These are phyloP conservation scores for Amauroascus verrucosus DNA, from an alignment of 2,329 filamentous ascomycete genomes.

Conservation along the genomic window DNA sequence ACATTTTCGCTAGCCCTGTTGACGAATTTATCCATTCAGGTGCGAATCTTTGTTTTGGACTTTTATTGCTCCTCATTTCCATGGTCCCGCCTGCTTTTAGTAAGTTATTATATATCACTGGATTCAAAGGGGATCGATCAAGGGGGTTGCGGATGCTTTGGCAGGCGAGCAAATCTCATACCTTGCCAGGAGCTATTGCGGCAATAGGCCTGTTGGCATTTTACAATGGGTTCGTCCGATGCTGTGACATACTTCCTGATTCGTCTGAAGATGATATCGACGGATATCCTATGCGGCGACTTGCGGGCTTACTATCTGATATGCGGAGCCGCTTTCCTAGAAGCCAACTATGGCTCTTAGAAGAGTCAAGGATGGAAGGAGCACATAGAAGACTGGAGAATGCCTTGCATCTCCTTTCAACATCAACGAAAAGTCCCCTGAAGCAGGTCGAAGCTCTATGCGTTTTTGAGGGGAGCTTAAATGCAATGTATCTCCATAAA, in stretches of 20 bases:
- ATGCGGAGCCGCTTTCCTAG: conserved; percentile 74
- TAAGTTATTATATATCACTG: conserved; percentile 76
- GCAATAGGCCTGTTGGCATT: conserved; percentile 71
- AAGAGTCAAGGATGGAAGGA: conserved; percentile 69
- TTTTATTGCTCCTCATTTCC: conserved; percentile 76
- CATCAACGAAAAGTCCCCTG: conserved; percentile 57
- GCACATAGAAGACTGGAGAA: conserved; percentile 55
- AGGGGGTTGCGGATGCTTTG: conserved; percentile 78
- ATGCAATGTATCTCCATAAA: conserved; percentile 66
- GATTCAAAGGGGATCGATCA: conserved; percentile 80
- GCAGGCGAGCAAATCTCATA: conserved; percentile 74
- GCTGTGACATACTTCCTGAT: conserved; percentile 74
- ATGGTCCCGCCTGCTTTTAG: conserved; percentile 86
- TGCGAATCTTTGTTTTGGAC: conserved; percentile 78
- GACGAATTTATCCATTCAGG: conserved; percentile 87
- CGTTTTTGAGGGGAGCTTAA: conserved; percentile 72
- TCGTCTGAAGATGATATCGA: conserved; percentile 46
- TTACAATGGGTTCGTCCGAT: conserved; percentile 77
- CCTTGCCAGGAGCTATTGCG: conserved; percentile 86
- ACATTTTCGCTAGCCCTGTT: conserved; percentile 60
- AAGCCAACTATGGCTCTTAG: conserved; percentile 74
- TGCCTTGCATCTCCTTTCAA: conserved; percentile 56
- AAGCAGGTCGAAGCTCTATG: conserved; percentile 80
- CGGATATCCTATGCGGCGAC: conserved; percentile 61
- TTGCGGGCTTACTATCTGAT: conserved; percentile 55